Base-by-base conservation (phyloP, 2,329 filamentous ascomycete species). In the Metarhizium rileyi region DNA sequence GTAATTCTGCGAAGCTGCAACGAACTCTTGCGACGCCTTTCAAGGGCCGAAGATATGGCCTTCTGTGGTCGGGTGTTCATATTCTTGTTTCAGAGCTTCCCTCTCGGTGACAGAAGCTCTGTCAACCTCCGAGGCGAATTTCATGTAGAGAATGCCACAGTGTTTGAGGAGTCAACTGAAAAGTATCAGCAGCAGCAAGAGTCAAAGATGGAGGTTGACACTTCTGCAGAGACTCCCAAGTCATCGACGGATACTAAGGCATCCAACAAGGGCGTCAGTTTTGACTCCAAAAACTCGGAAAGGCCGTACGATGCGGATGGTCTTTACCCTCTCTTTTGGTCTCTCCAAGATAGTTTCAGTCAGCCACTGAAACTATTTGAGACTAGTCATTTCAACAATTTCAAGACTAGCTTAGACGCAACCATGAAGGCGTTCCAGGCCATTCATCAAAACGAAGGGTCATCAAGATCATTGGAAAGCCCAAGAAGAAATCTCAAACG, bases 1-100 rank as follows among this genome's bases (percentile, higher is more conserved):
- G 83, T 95, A 50, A 93, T 97, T 56, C 72, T 98, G n/a, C 80
- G 93, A 60, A 87, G 86, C 52, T 98, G 93, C 69, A 98, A 97
- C 66, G 93, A 97, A 68, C 75, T 98, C 16, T 74, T 98, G n/a
- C 83, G 91, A 33, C 80, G 93, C 43, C 76, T 98, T 2, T 97
- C 93, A n/a, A 81, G 93, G 50, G 91, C 93, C 4, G 90, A 97
- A 65, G 93, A 98, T 66, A 94, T 93, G 0, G 90, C 94, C 1
- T 98, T 99, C 64, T 98, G 93, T 62, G 93, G 93, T 16, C 81
- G 93, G 36, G 93, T 99, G 25, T 97, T 97, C 67, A 96, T 98
- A 55, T 99, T 96, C 67, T 81, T 98, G 63, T 98, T 97, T 67
- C 93, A 98, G 66, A 95, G 90, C 65, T 97, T 98, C 61, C 93